Evolutionary conservation across 2,329 filamentous ascomycete species (phyloP), one percentile per base, ranked within the genome.

Genomic region (Colletotrichum tamarilloi): DNA sequence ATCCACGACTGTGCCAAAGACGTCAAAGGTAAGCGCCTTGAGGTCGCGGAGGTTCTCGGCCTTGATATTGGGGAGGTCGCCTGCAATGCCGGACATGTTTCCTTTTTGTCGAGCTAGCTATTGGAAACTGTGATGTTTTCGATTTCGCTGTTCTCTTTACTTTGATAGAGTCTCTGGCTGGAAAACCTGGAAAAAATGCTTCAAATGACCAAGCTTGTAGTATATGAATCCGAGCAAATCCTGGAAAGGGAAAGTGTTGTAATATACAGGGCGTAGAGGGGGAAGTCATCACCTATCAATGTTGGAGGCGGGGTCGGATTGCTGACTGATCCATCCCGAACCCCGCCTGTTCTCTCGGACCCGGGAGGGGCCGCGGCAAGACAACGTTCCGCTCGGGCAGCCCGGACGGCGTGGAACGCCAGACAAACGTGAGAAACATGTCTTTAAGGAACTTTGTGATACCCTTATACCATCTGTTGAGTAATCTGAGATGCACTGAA

Each of bases 1-100:
- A 84, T 96, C 88, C 58, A 97, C 94, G 75, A 92, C 90, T 1
- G 94, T 97, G 76, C 93, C 93, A 81, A 95, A 95, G 77, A 95
- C 89, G 82, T 95, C 93, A 78, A 94, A 95, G 67, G 92, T 87
- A 42, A 95, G 84, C 8, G 89, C 92, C 76, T 90, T 90, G 75
- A 89, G 77, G 60, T 49, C 46, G 55, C 55, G 38, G 1, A 73
- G 67, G 62, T 64, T 46, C 8, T 57, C 28, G 1, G 66, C 12
- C 42, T 55, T 72, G 42, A 26, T 64, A 22, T 56, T 42, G 22
- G 49, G 30, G 14, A 62, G 53, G 30, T 59, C 63, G 28, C 64
- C 60, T 35, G 24, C 58, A 26, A 68, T 53, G 46, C 64, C 46
- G 30, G 79, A 80, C 82, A 81, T 81, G 55, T 19, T 11, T 28